Evolutionary conservation across 2,329 filamentous ascomycete genomes (phyloP).

Genomic region (Trichoderma sp.): DNA sequence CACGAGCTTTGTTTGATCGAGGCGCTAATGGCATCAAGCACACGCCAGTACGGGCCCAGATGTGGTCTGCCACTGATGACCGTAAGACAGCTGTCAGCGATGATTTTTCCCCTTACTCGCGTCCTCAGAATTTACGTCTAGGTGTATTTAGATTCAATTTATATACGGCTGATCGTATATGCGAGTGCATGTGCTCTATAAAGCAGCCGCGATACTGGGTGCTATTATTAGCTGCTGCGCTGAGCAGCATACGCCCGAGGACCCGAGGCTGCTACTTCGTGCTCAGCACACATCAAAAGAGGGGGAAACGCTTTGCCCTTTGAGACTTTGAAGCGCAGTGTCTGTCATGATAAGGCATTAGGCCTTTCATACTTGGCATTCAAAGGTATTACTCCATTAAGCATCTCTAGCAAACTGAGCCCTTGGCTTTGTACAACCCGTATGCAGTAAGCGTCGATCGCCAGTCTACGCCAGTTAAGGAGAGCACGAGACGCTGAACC

Average conservation of each 20-base stretch:
- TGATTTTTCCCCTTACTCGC: not conserved
- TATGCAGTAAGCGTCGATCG: not conserved
- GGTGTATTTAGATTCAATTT: not conserved
- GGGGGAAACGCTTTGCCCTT: not conserved
- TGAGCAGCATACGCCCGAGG: not conserved
- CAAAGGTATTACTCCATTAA: not conserved
- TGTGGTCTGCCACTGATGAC: not conserved
- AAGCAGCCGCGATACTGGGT: not conserved
- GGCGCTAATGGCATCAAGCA: constrained; percentile 2
- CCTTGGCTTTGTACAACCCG: not conserved
- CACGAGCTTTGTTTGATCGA: not conserved
- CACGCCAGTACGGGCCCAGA: not conserved
- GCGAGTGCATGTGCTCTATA: not conserved
- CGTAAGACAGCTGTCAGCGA: not conserved
- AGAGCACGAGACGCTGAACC: not conserved
- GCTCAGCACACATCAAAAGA: not conserved
- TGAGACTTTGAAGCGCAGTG: not conserved
- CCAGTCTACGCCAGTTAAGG: not conserved
- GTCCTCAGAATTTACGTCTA: not conserved
- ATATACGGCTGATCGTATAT: not conserved
- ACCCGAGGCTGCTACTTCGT: not conserved
- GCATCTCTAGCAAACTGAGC: not conserved
- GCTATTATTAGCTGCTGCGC: not conserved
- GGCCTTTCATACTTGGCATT: not conserved
- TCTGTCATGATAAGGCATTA: not conserved